These are phyloP conservation scores for Penicillium expansum DNA, from an alignment of 2,329 filamentous ascomycete genomes.

Conservation along the genomic window DNA sequence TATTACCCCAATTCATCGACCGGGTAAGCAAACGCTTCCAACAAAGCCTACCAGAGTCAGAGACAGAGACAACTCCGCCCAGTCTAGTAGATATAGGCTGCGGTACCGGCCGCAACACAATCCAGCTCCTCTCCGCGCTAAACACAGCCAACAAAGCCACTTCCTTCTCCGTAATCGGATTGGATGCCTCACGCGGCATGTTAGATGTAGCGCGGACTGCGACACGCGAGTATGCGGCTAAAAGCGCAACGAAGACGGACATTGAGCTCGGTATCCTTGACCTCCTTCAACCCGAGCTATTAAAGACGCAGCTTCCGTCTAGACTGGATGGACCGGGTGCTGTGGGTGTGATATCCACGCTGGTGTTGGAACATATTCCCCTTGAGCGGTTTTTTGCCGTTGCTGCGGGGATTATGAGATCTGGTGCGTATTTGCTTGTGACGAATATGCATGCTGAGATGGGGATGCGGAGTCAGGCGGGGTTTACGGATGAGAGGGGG, in stretches of 20 bases:
- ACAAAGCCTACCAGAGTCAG: not conserved
- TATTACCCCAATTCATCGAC: constrained; percentile 52
- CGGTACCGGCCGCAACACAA: constrained; percentile 63
- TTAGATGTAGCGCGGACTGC: constrained; percentile 51
- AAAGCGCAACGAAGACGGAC: not conserved
- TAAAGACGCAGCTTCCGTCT: constrained; percentile 8
- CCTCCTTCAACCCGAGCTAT: constrained; percentile 30
- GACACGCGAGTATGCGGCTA: constrained; percentile 20
- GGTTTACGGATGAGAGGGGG: constrained; percentile 57
- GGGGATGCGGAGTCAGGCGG: constrained; percentile 59
- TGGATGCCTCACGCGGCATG: constrained; percentile 60
- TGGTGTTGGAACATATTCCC: constrained; percentile 64
- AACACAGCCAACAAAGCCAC: not conserved
- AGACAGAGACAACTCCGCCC: constrained; percentile 23
- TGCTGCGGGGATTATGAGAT: constrained; percentile 43
- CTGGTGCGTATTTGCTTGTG: constrained; percentile 54
- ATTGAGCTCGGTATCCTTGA: constrained; percentile 41
- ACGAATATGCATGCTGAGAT: constrained; percentile 69
- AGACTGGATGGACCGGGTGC: constrained; percentile 27
- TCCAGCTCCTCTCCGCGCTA: constrained; percentile 43
- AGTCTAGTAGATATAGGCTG: constrained; percentile 62
- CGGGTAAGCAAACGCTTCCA: constrained; percentile 18
- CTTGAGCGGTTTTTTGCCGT: constrained; percentile 57
- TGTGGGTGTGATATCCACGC: constrained; percentile 56
- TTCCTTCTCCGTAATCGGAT: constrained; percentile 46